These are phyloP conservation scores for Calonectria crousiana DNA, from an alignment of 2,329 filamentous ascomycete species.

Conservation along the genomic window DNA sequence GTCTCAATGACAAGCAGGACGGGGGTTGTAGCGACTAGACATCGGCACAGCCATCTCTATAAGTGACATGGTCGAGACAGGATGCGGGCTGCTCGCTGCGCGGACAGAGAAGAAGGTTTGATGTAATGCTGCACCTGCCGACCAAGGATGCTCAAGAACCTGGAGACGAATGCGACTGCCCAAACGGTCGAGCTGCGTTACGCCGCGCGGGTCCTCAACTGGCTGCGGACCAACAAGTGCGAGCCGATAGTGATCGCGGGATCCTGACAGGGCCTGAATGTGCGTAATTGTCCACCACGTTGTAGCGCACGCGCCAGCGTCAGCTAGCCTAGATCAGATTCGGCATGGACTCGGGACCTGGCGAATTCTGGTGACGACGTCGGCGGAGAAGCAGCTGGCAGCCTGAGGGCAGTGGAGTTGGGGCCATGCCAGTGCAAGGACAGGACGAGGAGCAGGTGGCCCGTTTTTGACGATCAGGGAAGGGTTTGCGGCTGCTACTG, in stretches of 20 bases:
- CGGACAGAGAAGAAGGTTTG: conserved; percentile 24
- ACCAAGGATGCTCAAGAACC: conserved; percentile 39
- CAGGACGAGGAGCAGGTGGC: conserved; percentile 32
- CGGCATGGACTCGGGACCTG: conserved; percentile 44
- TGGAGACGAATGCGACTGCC: conserved; percentile 42
- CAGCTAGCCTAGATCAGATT: conserved; percentile 41
- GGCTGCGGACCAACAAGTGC: conserved; percentile 42
- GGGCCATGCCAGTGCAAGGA: conserved; percentile 32
- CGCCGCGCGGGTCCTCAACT: conserved; percentile 41
- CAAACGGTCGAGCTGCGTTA: conserved; percentile 48
- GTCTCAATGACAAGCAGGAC: neutral
- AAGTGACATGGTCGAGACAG: conserved; percentile 4
- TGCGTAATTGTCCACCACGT: conserved; percentile 40
- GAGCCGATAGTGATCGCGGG: conserved; percentile 43
- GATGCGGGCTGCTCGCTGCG: conserved; percentile 27
- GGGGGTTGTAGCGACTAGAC: neutral
- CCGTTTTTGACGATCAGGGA: conserved; percentile 30
- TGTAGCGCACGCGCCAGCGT: conserved; percentile 42
- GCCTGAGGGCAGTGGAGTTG: conserved; percentile 39
- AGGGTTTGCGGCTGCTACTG: conserved; percentile 43
- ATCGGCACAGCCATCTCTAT: neutral
- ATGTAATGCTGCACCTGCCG: conserved; percentile 30
- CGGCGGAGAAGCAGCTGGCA: conserved; percentile 43
- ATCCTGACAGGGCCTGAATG: conserved; percentile 42
- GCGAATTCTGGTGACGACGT: conserved; percentile 40